Evolutionary conservation across 1,139 yeast species (phyloP), one percentile per base, ranked within the genome.

Genomic region (Magnusiomyces tetraspermus): DNA sequence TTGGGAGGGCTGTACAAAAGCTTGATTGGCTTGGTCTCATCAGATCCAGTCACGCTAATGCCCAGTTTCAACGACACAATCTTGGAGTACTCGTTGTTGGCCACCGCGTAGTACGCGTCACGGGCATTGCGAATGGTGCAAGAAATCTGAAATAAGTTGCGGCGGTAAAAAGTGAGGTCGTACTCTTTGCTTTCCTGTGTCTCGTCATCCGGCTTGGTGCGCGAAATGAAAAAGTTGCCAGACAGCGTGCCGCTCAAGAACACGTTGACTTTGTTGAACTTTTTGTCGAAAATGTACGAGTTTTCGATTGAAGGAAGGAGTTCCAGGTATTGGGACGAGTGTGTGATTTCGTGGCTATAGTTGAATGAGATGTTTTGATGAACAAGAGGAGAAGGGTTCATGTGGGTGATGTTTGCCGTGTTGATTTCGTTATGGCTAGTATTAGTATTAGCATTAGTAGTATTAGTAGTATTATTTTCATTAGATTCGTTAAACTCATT

Each of bases 71-170:
- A 57, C 2, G 66, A 63, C 30, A 64, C 45, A 26, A 64, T 63
- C 5, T 65, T 56, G 3, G 64, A 61, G 45, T 59, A 46, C 2
- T 61, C 30, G 36, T 57, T 56, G n/a, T 58, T 36, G 15, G 22
- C n/a, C n/a, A 21, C 44, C 2, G 64, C 65, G 47, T 61, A 63
- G 3, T 57, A 59, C 1, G 67, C 68, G 33, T 58, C 57, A 41
- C 60, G 62, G 17, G 66, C 62, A 49, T 63, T 63, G 13, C 61
- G 56, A 3, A 64, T 60, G 1, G 60, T 57, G n/a, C 65, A 64
- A 13, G 59, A 58, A 11, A 65, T 65, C 51, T 65, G 67, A 44
- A 65, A 65, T 43, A 65, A 56, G 48, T 65, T 65, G 10, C 69
- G 57, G 23, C 68, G 60, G 50, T 65, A 65, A 51, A 65, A 65